Evolutionary conservation across 1,284 basidiomycete genomes (phyloP).

Genomic region (Ceratobasidium sp.): DNA sequence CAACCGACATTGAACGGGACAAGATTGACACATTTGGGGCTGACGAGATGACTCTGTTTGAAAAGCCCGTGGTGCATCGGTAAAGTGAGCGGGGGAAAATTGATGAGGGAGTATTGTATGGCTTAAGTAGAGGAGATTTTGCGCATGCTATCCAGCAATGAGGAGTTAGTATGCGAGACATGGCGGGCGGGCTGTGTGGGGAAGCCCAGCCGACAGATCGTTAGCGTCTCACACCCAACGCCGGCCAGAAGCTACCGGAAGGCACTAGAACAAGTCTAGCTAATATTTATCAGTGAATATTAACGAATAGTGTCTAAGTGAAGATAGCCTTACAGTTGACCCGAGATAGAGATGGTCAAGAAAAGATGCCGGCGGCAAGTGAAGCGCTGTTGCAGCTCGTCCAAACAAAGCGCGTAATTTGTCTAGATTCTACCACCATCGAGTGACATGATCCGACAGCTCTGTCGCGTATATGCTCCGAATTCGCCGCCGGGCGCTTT

Average conservation of each 20-base stretch:
- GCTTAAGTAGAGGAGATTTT: neutral
- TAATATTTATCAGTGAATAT: neutral
- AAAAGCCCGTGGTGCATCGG: neutral
- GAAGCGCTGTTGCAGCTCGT: slow-evolving; percentile 17
- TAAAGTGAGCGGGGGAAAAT: slow-evolving; percentile 25
- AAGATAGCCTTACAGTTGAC: neutral
- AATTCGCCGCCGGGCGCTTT: slow-evolving; percentile 14
- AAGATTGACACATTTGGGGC: slow-evolving; percentile 13
- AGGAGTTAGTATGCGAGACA: slow-evolving; percentile 38
- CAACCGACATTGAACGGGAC: slow-evolving; percentile 33
- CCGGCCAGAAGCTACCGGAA: neutral
- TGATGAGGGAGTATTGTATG: neutral
- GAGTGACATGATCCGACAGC: slow-evolving; percentile 29
- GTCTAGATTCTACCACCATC: neutral
- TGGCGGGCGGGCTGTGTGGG: slow-evolving; percentile 13
- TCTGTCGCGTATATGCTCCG: slow-evolving; percentile 40
- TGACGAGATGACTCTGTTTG: neutral
- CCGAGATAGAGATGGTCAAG: neutral
- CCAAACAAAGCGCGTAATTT: slow-evolving; percentile 18
- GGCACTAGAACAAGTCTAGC: neutral
- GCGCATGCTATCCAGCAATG: slow-evolving; percentile 14
- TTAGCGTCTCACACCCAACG: neutral
- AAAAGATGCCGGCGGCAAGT: slow-evolving; percentile 35
- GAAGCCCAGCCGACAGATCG: slow-evolving; percentile 13
- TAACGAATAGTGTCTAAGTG: neutral